phyloP scores from a whole-genome alignment of 345 rosid species.

The Euphorbia lathyris region DNA sequence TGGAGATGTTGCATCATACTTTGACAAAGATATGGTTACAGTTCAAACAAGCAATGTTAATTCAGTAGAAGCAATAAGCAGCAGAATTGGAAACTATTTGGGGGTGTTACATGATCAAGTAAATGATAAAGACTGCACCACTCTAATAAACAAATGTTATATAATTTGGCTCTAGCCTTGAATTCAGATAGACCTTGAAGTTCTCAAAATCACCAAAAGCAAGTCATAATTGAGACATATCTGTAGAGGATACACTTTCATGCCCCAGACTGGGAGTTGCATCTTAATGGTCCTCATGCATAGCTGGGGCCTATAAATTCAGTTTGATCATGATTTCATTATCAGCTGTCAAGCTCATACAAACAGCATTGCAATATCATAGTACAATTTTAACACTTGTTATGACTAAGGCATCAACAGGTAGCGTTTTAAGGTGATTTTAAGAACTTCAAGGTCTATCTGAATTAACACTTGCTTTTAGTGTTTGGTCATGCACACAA shows the following conservation, averaged over 20 bases:
- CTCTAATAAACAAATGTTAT: not conserved
- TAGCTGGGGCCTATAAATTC: not conserved
- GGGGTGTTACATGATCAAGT: not conserved
- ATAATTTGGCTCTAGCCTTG: not conserved
- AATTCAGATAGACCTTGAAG: not conserved
- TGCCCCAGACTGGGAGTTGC: too few relatives aligned
- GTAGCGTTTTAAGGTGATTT: too few relatives aligned
- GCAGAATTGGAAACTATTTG: not conserved
- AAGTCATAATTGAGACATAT: not conserved
- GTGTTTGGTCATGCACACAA: not conserved
- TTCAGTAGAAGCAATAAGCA: slow-evolving; percentile 1
- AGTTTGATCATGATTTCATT: slow-evolving; percentile 2
- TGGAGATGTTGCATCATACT: not conserved
- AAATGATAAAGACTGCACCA: not conserved
- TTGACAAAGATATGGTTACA: slow-evolving; percentile 6
- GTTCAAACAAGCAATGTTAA: slow-evolving; percentile 1
- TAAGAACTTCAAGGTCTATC: too few relatives aligned
- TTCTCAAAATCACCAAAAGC: not conserved
- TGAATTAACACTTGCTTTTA: too few relatives aligned
- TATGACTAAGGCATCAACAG: not conserved
- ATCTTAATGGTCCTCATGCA: not conserved
- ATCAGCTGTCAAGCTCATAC: not conserved
- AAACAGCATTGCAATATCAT: not conserved
- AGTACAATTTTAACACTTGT: not conserved
- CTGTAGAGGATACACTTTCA: not conserved